Percentiles rank a stretch among this genome's conserved stretches.
These are phyloP conservation scores for Wickerhamiella sorbophila DNA, from an alignment of 805 yeast genomes.

Conservation along the genomic window DNA sequence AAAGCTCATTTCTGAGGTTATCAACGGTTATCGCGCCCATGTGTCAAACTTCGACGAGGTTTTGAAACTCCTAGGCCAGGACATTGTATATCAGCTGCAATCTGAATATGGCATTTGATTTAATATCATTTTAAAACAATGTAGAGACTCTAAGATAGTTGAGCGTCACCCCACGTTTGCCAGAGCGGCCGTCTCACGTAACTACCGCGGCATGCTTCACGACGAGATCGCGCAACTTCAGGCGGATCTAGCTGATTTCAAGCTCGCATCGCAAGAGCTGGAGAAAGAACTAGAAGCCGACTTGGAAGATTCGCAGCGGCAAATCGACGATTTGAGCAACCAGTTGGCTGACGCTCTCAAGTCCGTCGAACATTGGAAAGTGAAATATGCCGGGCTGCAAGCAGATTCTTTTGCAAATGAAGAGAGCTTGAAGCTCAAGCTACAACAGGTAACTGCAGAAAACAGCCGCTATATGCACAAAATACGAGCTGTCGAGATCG, in stretches of 20 bases:
- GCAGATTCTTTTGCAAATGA: slow-evolving; percentile 8
- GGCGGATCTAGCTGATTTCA: slow-evolving; percentile 31
- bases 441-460: not conserved
- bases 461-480: slow-evolving; percentile 13
- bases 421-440: slow-evolving; percentile 14
- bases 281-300: slow-evolving; percentile 35
- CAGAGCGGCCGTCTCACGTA: too few species aligned
- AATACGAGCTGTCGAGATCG: slow-evolving; percentile 31
- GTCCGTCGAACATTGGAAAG: slow-evolving; percentile 18
- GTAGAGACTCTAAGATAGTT: too few species aligned
- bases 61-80: slow-evolving; percentile 13
- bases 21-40: slow-evolving; percentile 17
- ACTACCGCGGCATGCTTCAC: slow-evolving; percentile 4
- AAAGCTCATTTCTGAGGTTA: slow-evolving; percentile 18
- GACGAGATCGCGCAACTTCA: slow-evolving; percentile 31
- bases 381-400: slow-evolving; percentile 18
- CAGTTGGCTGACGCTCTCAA: slow-evolving; percentile 21
- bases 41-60: slow-evolving; percentile 16
- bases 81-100: slow-evolving; percentile 17
- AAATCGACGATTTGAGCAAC: slow-evolving; percentile 16
- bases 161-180: too few species aligned
- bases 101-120: slow-evolving; percentile 10
- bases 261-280: slow-evolving; percentile 31
- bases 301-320: slow-evolving; percentile 24
- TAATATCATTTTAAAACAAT: too few species aligned